Evolutionary conservation across 495 filamentous ascomycete species (phyloP), one percentile per base, ranked within the genome.

Genomic region (Bathelium albidoporum): DNA sequence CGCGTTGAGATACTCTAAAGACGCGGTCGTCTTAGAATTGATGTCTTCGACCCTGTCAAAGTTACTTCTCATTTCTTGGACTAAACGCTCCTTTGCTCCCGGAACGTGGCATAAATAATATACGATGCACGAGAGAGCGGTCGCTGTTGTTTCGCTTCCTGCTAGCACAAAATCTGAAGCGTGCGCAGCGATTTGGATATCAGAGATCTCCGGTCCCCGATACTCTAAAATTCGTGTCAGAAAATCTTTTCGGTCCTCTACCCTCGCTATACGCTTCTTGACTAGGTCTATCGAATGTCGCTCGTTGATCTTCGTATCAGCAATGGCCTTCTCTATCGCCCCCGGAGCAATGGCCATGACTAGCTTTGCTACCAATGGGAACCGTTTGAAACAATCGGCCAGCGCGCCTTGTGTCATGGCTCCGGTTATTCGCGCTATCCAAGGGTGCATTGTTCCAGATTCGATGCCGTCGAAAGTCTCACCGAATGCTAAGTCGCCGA

Each of bases 1-100:
- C 1, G 78, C 79, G 10, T 72, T 72, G 24, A 80, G 67, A 58
- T 77, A 81, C 0, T 73, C 72, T 3, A 81, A 68, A 24, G 70
- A 73, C 44, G 68, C 70, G 11, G 77, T 73, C 66, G 76, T 66
- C 20, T 69, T 61, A 61, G 73, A 73, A 22, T 55, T 71, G 3
- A 72, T 52, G 16, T 74, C 69, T 28, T 59, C 49, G 43, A 70
- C 66, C 2, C 49, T 45, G 44, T 66, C 65, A 62, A 67, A 65
- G 1, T 65, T 45, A 1, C 9, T 36, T 2, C 72, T 64, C 32
- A 73, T 68, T 64, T 73, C 72, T 11, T 41, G 41, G 18, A 31
- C 43, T 11, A 59, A 64, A 55, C 22, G 59, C 62, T 16, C 64
- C 58, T 39, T 39, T 28, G 58, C 68, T n/a, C 36, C 63, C 22